A percentile compares a stretch with the other conserved stretches of the same genome.
These are phyloP conservation scores for Mortierella sp. DNA, from an alignment of 371 early-diverging fungal species.

Conservation along the genomic window DNA sequence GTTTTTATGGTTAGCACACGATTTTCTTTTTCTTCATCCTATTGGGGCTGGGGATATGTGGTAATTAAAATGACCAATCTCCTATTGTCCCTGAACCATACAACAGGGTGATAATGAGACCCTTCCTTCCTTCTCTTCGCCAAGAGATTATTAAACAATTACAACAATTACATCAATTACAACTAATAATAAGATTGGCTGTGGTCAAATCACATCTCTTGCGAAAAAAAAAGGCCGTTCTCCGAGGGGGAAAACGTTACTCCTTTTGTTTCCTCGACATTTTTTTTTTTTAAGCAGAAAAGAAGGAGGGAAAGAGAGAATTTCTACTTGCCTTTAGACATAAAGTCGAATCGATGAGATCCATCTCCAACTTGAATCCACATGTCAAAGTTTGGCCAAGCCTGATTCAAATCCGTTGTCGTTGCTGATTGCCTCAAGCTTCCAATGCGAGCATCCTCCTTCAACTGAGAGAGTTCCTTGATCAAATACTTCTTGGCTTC, in stretches of 20 bases:
- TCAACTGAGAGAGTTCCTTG: constrained; percentile 21
- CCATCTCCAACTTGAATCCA: constrained; percentile 73
- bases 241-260: too few species aligned
- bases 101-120: too few species aligned
- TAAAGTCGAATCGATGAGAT: constrained; percentile 79
- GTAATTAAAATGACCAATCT: background rate
- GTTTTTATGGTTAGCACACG: too few species aligned
- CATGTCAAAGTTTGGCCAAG: constrained; percentile 67
- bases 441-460: constrained; percentile 31
- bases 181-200: too few species aligned
- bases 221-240: too few species aligned
- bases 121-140: background rate
- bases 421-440: constrained; percentile 1
- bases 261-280: too few species aligned
- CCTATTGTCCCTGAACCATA: background rate
- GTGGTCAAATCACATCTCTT: background rate
- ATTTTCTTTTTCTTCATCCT: too few species aligned
- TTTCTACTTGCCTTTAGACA: constrained; percentile 68
- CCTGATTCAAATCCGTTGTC: background rate
- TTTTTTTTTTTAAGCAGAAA: too few species aligned
- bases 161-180: too few species aligned
- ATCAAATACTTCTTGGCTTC: constrained; percentile 32
- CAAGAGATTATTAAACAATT: background rate
- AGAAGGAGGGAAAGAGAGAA: too few species aligned
- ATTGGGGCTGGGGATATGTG: background rate